A percentile compares a stretch with the other conserved stretches of the same genome.
phyloP scores from a whole-genome alignment of 1,284 basidiomycete genomes.

The Vanrija humicola region DNA sequence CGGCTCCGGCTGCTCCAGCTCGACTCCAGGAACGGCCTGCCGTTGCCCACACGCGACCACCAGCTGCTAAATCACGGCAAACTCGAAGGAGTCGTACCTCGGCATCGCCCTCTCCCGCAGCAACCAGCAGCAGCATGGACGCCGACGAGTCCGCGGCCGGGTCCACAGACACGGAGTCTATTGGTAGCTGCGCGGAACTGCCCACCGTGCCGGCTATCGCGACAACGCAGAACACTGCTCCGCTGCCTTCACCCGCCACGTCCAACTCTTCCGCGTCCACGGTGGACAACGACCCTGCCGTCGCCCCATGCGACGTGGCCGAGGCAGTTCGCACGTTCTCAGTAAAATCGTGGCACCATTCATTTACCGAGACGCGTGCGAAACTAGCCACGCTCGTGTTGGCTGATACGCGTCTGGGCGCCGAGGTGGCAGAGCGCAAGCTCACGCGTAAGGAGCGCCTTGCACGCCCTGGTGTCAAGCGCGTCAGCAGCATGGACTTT shows the following conservation, averaged over 20 bases:
- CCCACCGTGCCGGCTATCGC: too few species aligned
- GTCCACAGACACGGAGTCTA: too few species aligned
- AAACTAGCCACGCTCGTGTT: slow-evolving; percentile 40
- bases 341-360: slow-evolving; percentile 29
- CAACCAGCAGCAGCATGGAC: too few species aligned
- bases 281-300: too few species aligned
- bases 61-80: too few species aligned
- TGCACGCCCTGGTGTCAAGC: slow-evolving; percentile 30
- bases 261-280: too few species aligned
- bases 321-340: too few species aligned
- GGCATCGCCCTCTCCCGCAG: background rate
- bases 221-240: background rate
- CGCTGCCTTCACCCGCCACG: background rate
- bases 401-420: slow-evolving; percentile 32
- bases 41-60: background rate
- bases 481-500: slow-evolving; percentile 42
- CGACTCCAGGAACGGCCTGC: background rate
- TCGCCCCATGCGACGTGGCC: too few species aligned
- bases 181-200: too few species aligned
- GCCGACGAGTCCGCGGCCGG: too few species aligned
- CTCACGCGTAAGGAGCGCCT: slow-evolving; percentile 25
- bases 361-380: slow-evolving; percentile 37
- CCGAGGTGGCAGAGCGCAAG: slow-evolving; percentile 23
- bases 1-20: too few species aligned
- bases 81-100: background rate